These are phyloP conservation scores for Osmozyma mogii DNA, from an alignment of 805 yeast species.

Conservation along the genomic window DNA sequence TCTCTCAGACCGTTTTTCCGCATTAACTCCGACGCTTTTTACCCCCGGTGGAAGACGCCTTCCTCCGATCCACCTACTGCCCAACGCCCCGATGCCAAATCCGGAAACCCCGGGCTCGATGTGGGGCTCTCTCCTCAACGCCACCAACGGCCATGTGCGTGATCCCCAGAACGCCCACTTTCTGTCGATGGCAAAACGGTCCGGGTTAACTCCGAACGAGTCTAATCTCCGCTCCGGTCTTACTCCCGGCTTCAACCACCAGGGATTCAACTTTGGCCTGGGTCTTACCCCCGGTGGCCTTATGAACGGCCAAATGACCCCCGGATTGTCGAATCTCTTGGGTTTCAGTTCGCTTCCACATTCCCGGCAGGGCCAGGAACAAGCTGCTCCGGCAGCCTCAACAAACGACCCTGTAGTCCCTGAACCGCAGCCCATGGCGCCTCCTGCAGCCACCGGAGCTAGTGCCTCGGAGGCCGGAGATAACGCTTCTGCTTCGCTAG, in stretches of 20 bases:
- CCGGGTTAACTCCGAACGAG: slow-evolving; percentile 75
- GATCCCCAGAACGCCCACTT: slow-evolving; percentile 17
- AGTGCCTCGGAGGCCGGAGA: too few relatives aligned
- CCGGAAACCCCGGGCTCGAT: slow-evolving; percentile 47
- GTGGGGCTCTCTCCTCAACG: slow-evolving; percentile 42
- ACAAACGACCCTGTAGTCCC: slow-evolving; percentile 2
- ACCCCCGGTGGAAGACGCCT: slow-evolving; percentile 56
- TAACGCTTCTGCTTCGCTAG: too few relatives aligned
- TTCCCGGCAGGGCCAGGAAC: slow-evolving; percentile 20
- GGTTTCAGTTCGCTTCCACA: too few relatives aligned
- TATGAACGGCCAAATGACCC: slow-evolving; percentile 40
- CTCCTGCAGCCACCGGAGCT: slow-evolving; percentile 3
- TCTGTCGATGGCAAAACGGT: slow-evolving; percentile 26
- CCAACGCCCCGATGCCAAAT: slow-evolving; percentile 27
- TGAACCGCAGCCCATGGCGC: not conserved
- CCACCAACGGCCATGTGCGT: slow-evolving; percentile 24
- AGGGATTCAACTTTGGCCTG: slow-evolving; percentile 25
- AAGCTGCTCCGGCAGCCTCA: slow-evolving; percentile 4
- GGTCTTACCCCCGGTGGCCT: slow-evolving; percentile 33
- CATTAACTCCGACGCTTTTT: slow-evolving; percentile 40
- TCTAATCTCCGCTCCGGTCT: slow-evolving; percentile 63
- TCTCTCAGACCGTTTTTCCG: slow-evolving; percentile 16
- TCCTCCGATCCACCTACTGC: slow-evolving; percentile 47
- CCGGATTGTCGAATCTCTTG: slow-evolving; percentile 35
- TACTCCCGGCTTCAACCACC: slow-evolving; percentile 45